Conservation (phyloP, 2,329 filamentous ascomycete genomes). For the Claviceps cyperi region DNA sequence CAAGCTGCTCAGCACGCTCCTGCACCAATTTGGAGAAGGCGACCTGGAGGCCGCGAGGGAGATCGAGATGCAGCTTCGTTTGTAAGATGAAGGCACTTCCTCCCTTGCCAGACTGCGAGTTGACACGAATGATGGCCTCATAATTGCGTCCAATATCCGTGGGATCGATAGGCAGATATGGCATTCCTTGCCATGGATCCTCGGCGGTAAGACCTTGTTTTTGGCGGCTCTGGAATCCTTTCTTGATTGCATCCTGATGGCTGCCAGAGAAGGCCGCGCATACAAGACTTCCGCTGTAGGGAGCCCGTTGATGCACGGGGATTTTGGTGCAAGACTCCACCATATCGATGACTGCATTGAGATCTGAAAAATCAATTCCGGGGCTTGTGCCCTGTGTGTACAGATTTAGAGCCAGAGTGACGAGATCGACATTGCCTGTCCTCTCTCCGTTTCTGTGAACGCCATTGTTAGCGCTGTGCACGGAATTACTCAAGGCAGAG, state of each 20-base stretch:
- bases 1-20: conserved; percentile 60
- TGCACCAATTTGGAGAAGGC: conserved; percentile 86
- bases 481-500: not conserved
- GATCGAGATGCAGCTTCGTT: conserved; percentile 75
- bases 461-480: not conserved
- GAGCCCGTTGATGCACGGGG: not conserved
- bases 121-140: conserved; percentile 94
- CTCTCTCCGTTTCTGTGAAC: conserved; percentile 64
- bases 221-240: conserved; percentile 65
- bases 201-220: conserved; percentile 42
- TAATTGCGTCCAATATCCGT: conserved; percentile 92
- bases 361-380: conserved; percentile 80
- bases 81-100: conserved; percentile 91
- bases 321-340: conserved; percentile 88
- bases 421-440: conserved; percentile 89
- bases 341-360: conserved; percentile 70
- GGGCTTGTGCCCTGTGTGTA: conserved; percentile 87
- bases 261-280: conserved; percentile 83
- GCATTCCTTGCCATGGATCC: conserved; percentile 59
- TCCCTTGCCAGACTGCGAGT: conserved; percentile 90
- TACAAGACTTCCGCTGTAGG: not conserved
- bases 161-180: conserved; percentile 86
- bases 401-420: conserved; percentile 82
- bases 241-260: conserved; percentile 94
- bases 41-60: conserved; percentile 82